phyloP scores from a whole-genome alignment of 2,329 filamentous ascomycete species.

The Xylariaceae sp. region DNA sequence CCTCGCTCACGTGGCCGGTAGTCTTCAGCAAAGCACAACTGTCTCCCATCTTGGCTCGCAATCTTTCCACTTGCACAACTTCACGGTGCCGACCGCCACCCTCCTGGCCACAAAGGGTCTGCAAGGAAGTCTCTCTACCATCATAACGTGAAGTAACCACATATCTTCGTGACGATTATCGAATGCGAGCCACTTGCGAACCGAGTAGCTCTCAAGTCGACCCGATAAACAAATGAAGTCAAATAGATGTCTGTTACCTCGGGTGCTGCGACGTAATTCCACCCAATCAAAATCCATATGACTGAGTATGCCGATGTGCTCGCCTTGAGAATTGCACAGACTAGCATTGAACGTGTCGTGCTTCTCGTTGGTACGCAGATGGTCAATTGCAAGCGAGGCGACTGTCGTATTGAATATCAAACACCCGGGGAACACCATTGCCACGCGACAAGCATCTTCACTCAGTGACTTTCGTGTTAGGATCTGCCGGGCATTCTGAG shows the following conservation, averaged over 20 bases:
- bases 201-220: too few species aligned
- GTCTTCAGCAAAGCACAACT: slow-evolving; percentile 8
- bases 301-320: too few species aligned
- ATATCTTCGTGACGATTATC: slow-evolving; percentile 3
- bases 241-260: too few species aligned
- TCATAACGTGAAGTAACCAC: slow-evolving; percentile 10
- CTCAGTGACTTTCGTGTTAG: too few species aligned
- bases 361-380: background rate
- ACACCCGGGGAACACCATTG: slow-evolving; percentile 3
- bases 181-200: too few species aligned
- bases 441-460: background rate
- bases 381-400: slow-evolving; percentile 5
- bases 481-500: too few species aligned
- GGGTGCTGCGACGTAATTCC: too few species aligned
- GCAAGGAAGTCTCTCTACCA: slow-evolving; percentile 9
- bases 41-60: slow-evolving; percentile 10
- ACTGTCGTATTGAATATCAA: slow-evolving; percentile 10
- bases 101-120: slow-evolving; percentile 10
- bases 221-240: too few species aligned
- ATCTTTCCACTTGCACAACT: slow-evolving; percentile 10
- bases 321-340: too few species aligned
- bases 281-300: background rate
- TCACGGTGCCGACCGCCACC: slow-evolving; percentile 6
- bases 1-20: too few species aligned
- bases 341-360: too few species aligned